Base-by-base conservation (phyloP, 2,329 filamentous ascomycete species). In the Dothideomycetes sp. region DNA sequence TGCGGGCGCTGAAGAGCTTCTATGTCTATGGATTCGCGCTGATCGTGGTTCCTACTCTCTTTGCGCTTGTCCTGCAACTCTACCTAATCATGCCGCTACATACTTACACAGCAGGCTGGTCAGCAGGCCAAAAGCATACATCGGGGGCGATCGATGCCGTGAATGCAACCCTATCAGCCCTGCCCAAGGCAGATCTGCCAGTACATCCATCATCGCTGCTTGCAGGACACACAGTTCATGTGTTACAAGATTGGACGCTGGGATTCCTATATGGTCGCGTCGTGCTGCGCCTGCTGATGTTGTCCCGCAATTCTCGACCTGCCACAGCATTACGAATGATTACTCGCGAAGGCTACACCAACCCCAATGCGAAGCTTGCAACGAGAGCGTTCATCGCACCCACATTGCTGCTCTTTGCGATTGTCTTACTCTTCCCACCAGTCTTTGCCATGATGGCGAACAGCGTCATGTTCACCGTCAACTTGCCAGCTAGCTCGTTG, bases 241-340 rank as follows among this genome's bases (percentile, higher is more conserved):
- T 96, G 45, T 80, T 96, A 31, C 89, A 96, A 56, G 81, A 88
- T 42, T 98, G 89, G 87, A 94, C 88, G 0, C 69, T 98, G 1
- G 91, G 91, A 4, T 73, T 98, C 16, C 71, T 98, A 3, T 95
- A 94, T 58, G 72, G 93, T 19, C 88, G 94, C 47, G 77, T 96
- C 51, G 75, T 75, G 1, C 73, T 77, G 12, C 79, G 82, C 30
- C 64, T 86, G 51, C 69, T 87, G 18, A 67, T 81, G 10, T 72
- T 80, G 52, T 72, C 85, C 46, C 75, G 77, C 7, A 72, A 77
- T 8, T 81, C 81, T 8, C 79, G 84, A 3, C 73, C 83, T 1
- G 81, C 86, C 1, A 70, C 77, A 37, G 85, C 87, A 1, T 74
- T 94, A 12, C 81, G 79, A 2, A 77, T 94, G 12, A 69, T 87